Conservation (phyloP, 805 yeast genomes). For the Debaryomyces tyrocola region DNA sequence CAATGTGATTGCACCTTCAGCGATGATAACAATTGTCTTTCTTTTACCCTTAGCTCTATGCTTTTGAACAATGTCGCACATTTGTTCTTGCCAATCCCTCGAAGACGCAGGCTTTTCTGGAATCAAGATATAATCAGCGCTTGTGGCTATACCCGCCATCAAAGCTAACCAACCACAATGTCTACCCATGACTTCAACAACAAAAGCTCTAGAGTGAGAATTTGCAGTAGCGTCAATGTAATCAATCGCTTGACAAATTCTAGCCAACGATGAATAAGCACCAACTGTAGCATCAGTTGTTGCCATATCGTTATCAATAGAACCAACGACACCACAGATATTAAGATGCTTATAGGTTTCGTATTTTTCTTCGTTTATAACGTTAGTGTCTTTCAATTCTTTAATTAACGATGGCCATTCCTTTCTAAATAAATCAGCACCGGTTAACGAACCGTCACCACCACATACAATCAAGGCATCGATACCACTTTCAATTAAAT, state of each 20-base stretch:
- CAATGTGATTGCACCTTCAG: conserved; percentile 93
- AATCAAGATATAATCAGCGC: conserved; percentile 91
- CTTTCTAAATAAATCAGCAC: conserved; percentile 89
- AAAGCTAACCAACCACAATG: conserved; percentile 99
- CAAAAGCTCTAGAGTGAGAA: conserved; percentile 96
- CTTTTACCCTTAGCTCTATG: conserved; percentile 89
- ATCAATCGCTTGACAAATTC: conserved; percentile 93
- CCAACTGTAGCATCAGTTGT: conserved; percentile 96
- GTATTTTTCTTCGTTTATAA: conserved; percentile 58
- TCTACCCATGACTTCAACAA: conserved; percentile 98
- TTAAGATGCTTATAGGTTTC: conserved; percentile 69
- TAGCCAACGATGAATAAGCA: conserved; percentile 87
- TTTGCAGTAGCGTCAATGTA: conserved; percentile 97
- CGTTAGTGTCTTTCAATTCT: conserved; percentile 61
- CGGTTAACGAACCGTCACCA: conserved; percentile 98
- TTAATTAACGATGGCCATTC: conserved; percentile 91
- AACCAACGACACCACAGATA: conserved; percentile 93
- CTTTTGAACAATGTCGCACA: conserved; percentile 69
- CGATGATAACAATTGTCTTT: conserved; percentile 93
- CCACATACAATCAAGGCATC: conserved; percentile 96
- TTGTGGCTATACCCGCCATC: conserved; percentile 96
- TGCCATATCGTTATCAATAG: conserved; percentile 98
- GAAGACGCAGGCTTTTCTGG: conserved; percentile 90
- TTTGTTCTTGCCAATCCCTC: conserved; percentile 75
- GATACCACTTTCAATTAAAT: conserved; percentile 83